Conservation (phyloP, 108 stramenopile species). For the Skeletonema potamos region DNA sequence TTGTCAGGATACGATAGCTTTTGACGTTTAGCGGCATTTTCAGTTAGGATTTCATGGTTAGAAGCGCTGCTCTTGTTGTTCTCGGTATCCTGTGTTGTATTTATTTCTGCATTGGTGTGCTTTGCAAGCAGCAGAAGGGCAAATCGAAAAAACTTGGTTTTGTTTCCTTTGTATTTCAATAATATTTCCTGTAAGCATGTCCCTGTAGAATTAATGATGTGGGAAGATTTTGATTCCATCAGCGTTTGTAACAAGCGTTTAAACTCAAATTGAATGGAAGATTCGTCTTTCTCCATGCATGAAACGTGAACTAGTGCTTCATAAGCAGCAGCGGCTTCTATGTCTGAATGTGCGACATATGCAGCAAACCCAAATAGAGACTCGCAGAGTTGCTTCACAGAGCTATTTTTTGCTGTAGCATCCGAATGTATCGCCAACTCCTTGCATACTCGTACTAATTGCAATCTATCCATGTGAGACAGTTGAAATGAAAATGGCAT, state of each 20-base stretch:
- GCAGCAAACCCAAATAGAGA: conserved; percentile 32
- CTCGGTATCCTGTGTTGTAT: not conserved
- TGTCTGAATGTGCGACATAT: conserved; percentile 12
- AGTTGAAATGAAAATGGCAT: conserved; percentile 33
- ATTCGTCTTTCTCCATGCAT: not conserved
- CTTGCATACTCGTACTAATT: conserved; percentile 17
- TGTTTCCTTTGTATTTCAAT: conserved; percentile 27
- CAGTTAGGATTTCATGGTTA: not conserved
- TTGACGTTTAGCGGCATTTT: not conserved
- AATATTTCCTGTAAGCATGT: conserved; percentile 10
- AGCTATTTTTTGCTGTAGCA: not conserved
- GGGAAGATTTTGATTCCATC: conserved; percentile 14
- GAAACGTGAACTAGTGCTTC: conserved; percentile 16
- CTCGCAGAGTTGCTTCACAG: conserved; percentile 5
- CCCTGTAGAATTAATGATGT: not conserved
- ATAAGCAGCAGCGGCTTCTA: conserved; percentile 15
- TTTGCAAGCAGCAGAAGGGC: conserved; percentile 6
- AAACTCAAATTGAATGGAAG: conserved; percentile 12
- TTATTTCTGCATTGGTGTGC: conserved; percentile 1
- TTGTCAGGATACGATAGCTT: not conserved
- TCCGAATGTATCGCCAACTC: conserved; percentile 7
- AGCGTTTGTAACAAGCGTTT: conserved; percentile 10
- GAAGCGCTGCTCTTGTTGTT: not conserved
- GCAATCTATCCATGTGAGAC: conserved; percentile 21
- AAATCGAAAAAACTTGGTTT: not conserved